phyloP scores from a whole-genome alignment of 805 yeast species.

The Dipodascopsis uninucleata region DNA sequence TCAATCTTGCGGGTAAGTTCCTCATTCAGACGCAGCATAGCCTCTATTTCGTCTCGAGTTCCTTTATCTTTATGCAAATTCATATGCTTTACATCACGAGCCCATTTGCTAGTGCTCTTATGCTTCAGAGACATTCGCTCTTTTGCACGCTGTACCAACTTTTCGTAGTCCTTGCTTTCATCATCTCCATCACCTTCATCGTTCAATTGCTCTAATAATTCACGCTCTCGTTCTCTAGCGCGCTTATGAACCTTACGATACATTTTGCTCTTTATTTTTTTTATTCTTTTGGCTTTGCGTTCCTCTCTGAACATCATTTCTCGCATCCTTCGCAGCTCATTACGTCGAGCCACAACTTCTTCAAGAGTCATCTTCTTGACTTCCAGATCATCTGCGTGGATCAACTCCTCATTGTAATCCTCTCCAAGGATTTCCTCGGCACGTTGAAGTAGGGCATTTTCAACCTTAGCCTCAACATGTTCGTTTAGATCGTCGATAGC shows the following conservation, averaged over 20 bases:
- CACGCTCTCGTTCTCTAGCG: conserved; percentile 68
- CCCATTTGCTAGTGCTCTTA: conserved; percentile 86
- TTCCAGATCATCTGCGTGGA: conserved; percentile 82
- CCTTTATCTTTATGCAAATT: conserved; percentile 86
- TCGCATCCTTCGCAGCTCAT: conserved; percentile 84
- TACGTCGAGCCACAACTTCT: conserved; percentile 71
- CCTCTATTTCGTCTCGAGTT: conserved; percentile 86
- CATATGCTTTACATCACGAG: conserved; percentile 79
- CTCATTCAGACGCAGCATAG: conserved; percentile 87
- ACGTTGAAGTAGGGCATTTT: conserved; percentile 59
- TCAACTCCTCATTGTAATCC: conserved; percentile 68
- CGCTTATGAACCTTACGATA: conserved; percentile 83
- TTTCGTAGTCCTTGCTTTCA: conserved; percentile 48
- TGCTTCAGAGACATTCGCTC: conserved; percentile 93
- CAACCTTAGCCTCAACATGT: conserved; percentile 34
- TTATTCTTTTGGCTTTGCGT: conserved; percentile 81
- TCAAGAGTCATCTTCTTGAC: conserved; percentile 76
- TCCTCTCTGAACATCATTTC: conserved; percentile 96
- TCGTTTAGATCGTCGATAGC: conserved; percentile 8
- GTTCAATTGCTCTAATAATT: conserved; percentile 48
- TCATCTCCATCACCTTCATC: conserved; percentile 41
- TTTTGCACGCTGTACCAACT: conserved; percentile 70
- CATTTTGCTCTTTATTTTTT: conserved; percentile 90
- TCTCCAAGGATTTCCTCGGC: conserved; percentile 57
- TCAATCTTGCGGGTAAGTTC: conserved; percentile 65